phyloP scores from a whole-genome alignment of 148 eudicot species.

The Rhododendron mucronatum region DNA sequence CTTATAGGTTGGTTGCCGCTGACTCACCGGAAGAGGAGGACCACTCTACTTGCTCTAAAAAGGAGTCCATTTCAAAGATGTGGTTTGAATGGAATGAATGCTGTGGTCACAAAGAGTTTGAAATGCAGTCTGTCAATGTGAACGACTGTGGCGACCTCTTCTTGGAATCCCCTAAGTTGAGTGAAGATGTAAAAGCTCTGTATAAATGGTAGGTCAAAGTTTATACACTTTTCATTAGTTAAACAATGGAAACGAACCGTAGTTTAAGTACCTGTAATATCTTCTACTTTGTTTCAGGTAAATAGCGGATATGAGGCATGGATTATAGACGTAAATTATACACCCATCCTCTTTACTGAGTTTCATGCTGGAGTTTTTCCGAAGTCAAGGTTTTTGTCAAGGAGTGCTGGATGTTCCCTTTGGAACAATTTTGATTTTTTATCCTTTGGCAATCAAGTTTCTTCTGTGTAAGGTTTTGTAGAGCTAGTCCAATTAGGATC shows the following conservation, averaged over 20 bases:
- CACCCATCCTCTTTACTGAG: background rate
- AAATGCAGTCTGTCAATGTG: constrained; percentile 49
- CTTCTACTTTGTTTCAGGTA: constrained; percentile 9
- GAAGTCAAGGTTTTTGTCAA: background rate
- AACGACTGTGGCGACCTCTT: constrained; percentile 60
- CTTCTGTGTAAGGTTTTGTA: background rate
- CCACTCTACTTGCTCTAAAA: constrained; percentile 66
- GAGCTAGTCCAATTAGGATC: background rate
- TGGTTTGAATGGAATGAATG: constrained; percentile 90
- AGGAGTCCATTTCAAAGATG: constrained; percentile 80
- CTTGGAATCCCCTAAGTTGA: constrained; percentile 46
- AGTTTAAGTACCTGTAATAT: background rate
- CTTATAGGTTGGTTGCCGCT: constrained; percentile 70
- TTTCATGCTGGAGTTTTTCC: background rate
- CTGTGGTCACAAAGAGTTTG: constrained; percentile 43
- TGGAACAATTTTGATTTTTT: background rate
- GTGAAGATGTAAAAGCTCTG: constrained; percentile 55
- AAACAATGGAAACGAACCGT: background rate
- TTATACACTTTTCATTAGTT: background rate
- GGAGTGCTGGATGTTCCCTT: background rate
- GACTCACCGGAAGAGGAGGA: constrained; percentile 83
- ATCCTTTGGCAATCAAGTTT: background rate
- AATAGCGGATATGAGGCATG: background rate
- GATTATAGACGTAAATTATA: background rate
- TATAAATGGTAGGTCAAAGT: constrained; percentile 51